A percentile compares a stretch with the other conserved stretches of the same genome.
phyloP scores from a whole-genome alignment of 345 rosid species.

The Eucalyptus sp. region DNA sequence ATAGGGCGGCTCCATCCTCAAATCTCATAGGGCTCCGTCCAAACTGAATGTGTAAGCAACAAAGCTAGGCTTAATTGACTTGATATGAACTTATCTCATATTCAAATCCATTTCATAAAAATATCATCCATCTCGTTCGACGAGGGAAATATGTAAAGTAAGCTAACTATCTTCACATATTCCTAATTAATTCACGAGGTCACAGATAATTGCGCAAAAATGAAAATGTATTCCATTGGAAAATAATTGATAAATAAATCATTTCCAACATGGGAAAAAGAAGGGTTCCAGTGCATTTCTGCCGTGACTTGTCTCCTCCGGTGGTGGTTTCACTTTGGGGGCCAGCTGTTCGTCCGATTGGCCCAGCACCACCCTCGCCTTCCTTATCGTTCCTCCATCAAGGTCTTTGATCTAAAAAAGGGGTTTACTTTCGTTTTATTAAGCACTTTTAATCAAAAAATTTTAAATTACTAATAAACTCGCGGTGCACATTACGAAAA shows the following conservation, averaged over 20 bases:
- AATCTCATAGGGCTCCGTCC: neutral
- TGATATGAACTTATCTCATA: no score
- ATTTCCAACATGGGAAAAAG: neutral
- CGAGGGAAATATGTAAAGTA: neutral
- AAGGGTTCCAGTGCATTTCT: neutral
- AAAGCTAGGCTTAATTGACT: no score
- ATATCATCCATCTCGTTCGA: accelerated
- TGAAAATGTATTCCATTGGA: neutral
- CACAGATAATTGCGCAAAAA: neutral
- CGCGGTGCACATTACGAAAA: neutral
- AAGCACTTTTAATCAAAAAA: no score
- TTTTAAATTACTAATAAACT: neutral
- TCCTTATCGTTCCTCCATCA: neutral
- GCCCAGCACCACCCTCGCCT: neutral
- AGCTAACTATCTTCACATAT: neutral
- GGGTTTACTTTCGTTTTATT: neutral
- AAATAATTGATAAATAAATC: neutral
- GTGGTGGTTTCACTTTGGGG: neutral
- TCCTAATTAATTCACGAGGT: neutral
- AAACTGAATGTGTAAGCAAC: accelerated
- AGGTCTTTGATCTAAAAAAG: neutral
- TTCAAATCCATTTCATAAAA: no score
- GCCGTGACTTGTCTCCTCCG: neutral
- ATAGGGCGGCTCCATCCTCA: accelerated
- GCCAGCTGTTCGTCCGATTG: neutral